Base-by-base conservation (phyloP, 768 basidiomycete genomes). In the Lactarius vividus region DNA sequence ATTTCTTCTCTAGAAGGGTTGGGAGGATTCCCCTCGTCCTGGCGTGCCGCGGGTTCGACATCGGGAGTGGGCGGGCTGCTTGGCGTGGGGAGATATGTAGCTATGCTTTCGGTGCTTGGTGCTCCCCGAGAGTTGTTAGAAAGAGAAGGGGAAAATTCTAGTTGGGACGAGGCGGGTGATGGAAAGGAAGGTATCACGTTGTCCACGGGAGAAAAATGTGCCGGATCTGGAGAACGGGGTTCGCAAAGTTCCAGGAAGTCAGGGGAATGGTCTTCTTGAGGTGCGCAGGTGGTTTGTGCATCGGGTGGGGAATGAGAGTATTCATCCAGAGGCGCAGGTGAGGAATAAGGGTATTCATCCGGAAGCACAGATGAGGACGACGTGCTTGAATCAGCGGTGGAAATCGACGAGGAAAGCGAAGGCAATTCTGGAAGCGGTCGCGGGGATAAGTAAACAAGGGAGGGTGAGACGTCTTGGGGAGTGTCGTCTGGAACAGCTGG, bases 161-260 rank as follows among this genome's bases (percentile, higher is more conserved):
- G 49, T n/a, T 52, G 68, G 44, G 70, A 70, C 1, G 70, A 63
- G 15, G 56, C 42, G 35, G 70, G 64, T 18, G 70, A 70, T 9
- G 67, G 31, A 31, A 69, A 59, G 31, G 69, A 59, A 15, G 69
- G 39, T 16, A 57, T 65, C 11, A 62, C 39, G 31, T 64, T 59
- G 16, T 61, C 40, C 10, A 44, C 58, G 18, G 68, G 64, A 11
- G 70, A 69, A 57, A 70, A 70, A 44, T 65, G 69, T 2, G 67
- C 67, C 10, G 67, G 60, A 23, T 69, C 69, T 29, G 69, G 69
- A 28, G 69, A 69, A 42, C 15, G 55, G 46, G 69, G 69, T 59
- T 70, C 69, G 26, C 37, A 52, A 40, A 70, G 64, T 26, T 70
- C 46, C 40, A 70, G 44, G 9, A 67, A 2, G 57, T 40, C 29